Evolutionary conservation across 2,329 filamentous ascomycete species (phyloP).

Genomic region (Aspergillus brunneoviolaceus): DNA sequence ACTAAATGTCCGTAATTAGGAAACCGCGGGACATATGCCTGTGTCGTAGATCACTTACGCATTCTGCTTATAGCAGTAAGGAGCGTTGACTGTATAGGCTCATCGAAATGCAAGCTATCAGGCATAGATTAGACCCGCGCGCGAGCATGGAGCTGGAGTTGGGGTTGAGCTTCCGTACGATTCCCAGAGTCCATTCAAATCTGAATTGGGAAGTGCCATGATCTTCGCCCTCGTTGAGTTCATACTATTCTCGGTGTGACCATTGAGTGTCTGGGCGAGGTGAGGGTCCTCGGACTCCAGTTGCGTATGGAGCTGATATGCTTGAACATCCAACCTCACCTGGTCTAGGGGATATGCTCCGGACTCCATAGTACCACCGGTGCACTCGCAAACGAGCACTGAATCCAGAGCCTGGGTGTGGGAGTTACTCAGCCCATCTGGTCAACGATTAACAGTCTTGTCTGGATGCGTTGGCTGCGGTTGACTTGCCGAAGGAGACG

Average conservation of each 20-base stretch:
- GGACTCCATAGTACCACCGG: constrained; percentile 26
- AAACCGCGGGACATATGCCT: background rate
- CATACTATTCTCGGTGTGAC: constrained; percentile 18
- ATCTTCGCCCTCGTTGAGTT: constrained; percentile 35
- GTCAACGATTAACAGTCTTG: background rate
- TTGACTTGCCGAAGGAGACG: constrained; percentile 27
- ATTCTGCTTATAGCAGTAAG: constrained; percentile 44
- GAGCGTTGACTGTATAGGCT: constrained; percentile 42
- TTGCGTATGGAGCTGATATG: constrained; percentile 37
- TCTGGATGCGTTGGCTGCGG: background rate
- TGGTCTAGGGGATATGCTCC: constrained; percentile 31
- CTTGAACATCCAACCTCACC: constrained; percentile 44
- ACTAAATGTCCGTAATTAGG: constrained; percentile 20
- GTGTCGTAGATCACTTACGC: constrained; percentile 22
- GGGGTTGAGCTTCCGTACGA: constrained; percentile 29
- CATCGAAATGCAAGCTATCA: constrained; percentile 44
- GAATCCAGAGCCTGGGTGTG: constrained; percentile 32
- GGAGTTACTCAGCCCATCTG: constrained; percentile 27
- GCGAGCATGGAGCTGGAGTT: background rate
- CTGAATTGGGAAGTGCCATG: constrained; percentile 38
- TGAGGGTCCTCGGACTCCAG: constrained; percentile 24
- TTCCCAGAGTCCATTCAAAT: constrained; percentile 46
- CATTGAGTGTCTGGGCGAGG: constrained; percentile 21
- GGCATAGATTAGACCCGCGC: too few species aligned
- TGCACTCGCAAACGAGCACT: constrained; percentile 42